Conservation (phyloP, 2,329 filamentous ascomycete species). For the Cordyceps cicadae region DNA sequence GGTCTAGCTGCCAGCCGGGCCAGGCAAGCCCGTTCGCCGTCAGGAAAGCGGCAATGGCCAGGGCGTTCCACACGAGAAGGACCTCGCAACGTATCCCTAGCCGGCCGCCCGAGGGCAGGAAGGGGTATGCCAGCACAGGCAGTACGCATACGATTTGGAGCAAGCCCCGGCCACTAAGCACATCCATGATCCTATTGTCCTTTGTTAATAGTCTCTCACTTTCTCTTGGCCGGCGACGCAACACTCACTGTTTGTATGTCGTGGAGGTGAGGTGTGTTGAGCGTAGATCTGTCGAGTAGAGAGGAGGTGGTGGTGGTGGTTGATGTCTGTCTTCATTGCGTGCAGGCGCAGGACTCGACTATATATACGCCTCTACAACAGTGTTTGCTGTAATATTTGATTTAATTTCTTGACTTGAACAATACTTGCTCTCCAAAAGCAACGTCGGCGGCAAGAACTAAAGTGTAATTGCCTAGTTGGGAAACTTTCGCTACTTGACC, state of each 20-base stretch:
- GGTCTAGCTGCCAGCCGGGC: background rate
- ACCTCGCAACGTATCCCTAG: background rate
- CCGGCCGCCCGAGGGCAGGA: background rate
- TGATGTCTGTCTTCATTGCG: background rate
- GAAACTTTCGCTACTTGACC: background rate
- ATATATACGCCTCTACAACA: background rate
- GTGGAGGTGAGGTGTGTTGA: background rate
- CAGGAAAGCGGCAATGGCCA: background rate
- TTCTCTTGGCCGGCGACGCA: background rate
- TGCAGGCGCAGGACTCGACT: background rate
- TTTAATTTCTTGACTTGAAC: background rate
- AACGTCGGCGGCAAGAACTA: background rate
- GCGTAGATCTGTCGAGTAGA: too few species aligned
- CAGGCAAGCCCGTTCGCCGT: background rate
- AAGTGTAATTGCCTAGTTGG: background rate
- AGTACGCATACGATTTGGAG: background rate
- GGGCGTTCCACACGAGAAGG: background rate
- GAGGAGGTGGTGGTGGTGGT: too few species aligned
- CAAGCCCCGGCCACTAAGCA: background rate
- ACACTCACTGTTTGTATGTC: background rate
- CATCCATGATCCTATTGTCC: background rate
- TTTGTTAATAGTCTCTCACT: background rate
- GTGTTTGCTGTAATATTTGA: background rate
- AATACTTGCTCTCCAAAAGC: background rate
- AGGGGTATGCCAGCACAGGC: background rate